Percentiles rank a stretch among this genome's conserved stretches.
Conservation (phyloP, 2,329 filamentous ascomycete species). For the Fusarium transvaalense region DNA sequence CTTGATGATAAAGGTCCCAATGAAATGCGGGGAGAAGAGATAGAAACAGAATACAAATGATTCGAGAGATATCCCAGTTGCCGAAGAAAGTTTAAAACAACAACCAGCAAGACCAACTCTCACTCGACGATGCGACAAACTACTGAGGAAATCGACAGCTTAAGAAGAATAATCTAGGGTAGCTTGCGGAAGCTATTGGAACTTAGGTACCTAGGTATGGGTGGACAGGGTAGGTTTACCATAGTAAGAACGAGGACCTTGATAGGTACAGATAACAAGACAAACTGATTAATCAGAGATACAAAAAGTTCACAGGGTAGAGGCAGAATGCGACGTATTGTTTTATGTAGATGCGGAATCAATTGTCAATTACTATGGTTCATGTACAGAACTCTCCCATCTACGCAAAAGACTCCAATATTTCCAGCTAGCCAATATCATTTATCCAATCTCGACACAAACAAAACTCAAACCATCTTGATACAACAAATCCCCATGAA, state of each 20-base stretch:
- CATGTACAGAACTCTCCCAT: slow-evolving; percentile 60
- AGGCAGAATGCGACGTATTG: too few relatives aligned
- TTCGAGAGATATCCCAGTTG: not conserved
- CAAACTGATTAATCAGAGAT: not conserved
- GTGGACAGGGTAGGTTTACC: not conserved
- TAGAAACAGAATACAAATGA: not conserved
- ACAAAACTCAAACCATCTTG: slow-evolving; percentile 47
- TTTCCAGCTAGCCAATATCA: slow-evolving; percentile 52
- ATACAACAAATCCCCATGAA: slow-evolving; percentile 39
- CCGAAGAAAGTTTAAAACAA: not conserved
- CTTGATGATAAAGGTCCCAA: slow-evolving; percentile 6
- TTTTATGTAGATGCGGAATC: slow-evolving; percentile 46
- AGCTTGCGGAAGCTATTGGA: not conserved
- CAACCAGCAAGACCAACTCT: not conserved
- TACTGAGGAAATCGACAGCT: not conserved
- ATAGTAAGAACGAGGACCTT: not conserved
- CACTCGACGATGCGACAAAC: too few relatives aligned
- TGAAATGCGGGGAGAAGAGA: not conserved
- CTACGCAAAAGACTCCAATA: slow-evolving; percentile 57
- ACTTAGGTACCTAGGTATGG: not conserved
- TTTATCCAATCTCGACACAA: slow-evolving; percentile 52
- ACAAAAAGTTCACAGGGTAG: not conserved
- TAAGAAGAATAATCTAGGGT: not conserved
- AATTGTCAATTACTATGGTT: slow-evolving; percentile 53
- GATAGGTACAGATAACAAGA: not conserved